A percentile compares a stretch with the other conserved stretches of the same genome.
Conservation (phyloP, 208 protist species). For the Angomonas ambiguus region DNA sequence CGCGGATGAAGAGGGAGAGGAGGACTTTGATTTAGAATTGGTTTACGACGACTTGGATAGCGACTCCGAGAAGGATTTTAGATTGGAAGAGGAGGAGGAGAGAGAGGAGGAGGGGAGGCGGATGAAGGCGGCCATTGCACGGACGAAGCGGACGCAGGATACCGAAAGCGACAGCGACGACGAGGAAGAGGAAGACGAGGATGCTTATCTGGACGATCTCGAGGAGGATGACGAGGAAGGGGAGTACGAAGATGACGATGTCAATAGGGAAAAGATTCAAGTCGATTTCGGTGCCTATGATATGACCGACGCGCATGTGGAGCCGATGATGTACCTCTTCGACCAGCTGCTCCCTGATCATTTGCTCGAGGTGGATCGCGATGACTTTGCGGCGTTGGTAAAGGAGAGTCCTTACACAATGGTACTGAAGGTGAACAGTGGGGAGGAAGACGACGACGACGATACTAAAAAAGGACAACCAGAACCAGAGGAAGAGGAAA, state of each 20-base stretch:
- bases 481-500: conserved; percentile 54
- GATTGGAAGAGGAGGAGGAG: conserved; percentile 5
- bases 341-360: conserved; percentile 81
- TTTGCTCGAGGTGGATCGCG: conserved; percentile 85
- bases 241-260: neutral
- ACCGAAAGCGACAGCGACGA: conserved; percentile 4
- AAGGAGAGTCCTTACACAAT: conserved; percentile 62
- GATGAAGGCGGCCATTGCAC: neutral
- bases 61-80: neutral
- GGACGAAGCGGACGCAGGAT: neutral
- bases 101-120: conserved; percentile 10
- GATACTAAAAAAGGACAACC: neutral
- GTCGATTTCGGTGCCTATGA: conserved; percentile 90
- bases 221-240: conserved; percentile 20
- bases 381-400: conserved; percentile 58
- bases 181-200: conserved; percentile 21
- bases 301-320: conserved; percentile 58
- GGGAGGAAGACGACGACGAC: conserved; percentile 33
- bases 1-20: neutral
- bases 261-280: conserved; percentile 29
- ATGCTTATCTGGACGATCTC: conserved; percentile 13
- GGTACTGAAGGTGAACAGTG: conserved; percentile 61
- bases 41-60: neutral
- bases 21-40: too few species aligned
- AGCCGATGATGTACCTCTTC: conserved; percentile 77